Percentiles rank a stretch among this genome's conserved stretches.
Evolutionary conservation across 2,329 filamentous ascomycete species (phyloP).

Genomic region (Trichoderma lentiforme): DNA sequence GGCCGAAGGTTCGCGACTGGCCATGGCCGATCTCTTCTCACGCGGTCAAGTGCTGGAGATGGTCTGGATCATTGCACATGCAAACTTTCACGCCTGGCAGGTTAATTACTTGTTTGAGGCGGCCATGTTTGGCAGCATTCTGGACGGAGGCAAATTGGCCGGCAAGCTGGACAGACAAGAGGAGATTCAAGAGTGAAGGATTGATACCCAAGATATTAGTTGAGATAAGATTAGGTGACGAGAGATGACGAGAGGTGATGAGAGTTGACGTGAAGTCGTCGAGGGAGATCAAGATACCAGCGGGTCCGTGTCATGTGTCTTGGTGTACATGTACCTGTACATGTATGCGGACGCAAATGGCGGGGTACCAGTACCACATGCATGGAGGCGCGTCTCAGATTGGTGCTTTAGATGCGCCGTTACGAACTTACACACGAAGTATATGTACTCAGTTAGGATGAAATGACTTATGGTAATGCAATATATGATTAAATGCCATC

Average conservation of each 20-base stretch:
- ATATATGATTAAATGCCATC: neutral
- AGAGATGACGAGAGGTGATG: neutral
- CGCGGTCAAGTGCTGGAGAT: conserved; percentile 21
- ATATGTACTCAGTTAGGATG: neutral
- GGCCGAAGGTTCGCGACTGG: conserved; percentile 18
- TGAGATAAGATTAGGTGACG: neutral
- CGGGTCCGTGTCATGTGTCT: neutral
- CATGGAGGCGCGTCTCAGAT: neutral
- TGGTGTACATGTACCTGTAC: neutral
- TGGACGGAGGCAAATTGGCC: conserved; percentile 28
- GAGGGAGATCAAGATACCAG: neutral
- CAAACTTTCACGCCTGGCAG: conserved; percentile 30
- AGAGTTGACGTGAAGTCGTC: neutral
- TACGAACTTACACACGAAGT: neutral
- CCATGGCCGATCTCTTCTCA: conserved; percentile 26
- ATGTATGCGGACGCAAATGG: neutral
- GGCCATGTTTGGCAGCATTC: conserved; percentile 34
- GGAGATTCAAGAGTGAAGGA: neutral
- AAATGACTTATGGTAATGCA: neutral
- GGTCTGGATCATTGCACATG: conserved; percentile 24
- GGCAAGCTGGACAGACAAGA: conserved; percentile 29
- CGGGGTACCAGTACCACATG: neutral
- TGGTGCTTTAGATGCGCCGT: neutral
- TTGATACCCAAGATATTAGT: neutral
- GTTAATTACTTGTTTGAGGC: conserved; percentile 32